Conservation (phyloP, 1,284 basidiomycete genomes). For the Singerocomus rubriflavus region DNA sequence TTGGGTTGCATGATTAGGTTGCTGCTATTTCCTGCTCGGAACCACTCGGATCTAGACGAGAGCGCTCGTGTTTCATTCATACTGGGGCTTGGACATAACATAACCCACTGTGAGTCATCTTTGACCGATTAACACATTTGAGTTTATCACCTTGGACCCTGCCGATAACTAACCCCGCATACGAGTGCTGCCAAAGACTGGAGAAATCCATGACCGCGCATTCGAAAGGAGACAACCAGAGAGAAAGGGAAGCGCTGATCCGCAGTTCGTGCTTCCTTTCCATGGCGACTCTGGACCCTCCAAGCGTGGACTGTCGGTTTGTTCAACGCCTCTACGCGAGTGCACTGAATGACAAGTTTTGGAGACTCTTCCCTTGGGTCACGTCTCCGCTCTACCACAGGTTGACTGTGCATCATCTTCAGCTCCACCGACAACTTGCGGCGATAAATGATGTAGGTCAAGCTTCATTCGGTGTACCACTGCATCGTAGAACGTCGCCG, state of each 20-base stretch:
- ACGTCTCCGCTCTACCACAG: slow-evolving; percentile 5
- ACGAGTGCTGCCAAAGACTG: slow-evolving; percentile 10
- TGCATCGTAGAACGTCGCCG: slow-evolving; percentile 1
- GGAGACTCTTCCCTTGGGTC: neutral
- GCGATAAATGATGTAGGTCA: neutral
- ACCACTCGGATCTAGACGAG: neutral
- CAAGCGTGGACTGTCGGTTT: slow-evolving; percentile 18
- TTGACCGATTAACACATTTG: neutral
- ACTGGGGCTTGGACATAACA: neutral
- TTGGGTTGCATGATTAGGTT: neutral
- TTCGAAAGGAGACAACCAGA: slow-evolving; percentile 27
- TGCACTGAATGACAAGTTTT: slow-evolving; percentile 13
- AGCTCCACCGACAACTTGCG: neutral
- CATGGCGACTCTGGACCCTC: neutral
- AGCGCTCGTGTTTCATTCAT: neutral
- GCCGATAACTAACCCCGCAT: slow-evolving; percentile 20
- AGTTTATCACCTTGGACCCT: slow-evolving; percentile 1
- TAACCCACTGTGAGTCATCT: slow-evolving; percentile 6
- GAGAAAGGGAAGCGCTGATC: neutral
- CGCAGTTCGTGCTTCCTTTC: neutral
- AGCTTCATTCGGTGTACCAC: neutral
- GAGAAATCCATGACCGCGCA: slow-evolving; percentile 4
- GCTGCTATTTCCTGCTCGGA: neutral
- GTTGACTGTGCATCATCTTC: slow-evolving; percentile 2
- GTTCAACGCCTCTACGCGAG: slow-evolving; percentile 33